These are phyloP conservation scores for Lolium rigidum DNA, from an alignment of 176 grass and related monocot genomes.

Conservation along the genomic window DNA sequence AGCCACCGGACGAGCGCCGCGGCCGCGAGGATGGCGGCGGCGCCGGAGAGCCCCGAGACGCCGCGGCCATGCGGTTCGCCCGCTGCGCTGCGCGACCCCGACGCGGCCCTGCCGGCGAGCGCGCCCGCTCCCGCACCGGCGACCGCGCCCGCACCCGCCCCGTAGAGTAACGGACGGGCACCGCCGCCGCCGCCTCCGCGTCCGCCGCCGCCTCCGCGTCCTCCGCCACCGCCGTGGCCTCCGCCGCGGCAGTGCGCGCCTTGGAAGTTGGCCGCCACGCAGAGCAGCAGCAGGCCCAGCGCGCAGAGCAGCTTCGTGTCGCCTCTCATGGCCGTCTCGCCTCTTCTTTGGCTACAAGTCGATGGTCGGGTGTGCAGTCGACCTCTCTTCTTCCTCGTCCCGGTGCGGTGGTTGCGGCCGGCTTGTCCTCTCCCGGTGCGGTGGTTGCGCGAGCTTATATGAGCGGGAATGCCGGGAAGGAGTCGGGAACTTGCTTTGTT, in stretches of 20 bases:
- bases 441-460: not conserved
- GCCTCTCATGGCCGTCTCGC: slow-evolving; percentile 23
- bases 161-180: not conserved
- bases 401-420: not conserved
- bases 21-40: not conserved
- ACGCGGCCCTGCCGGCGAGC: not conserved
- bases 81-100: not conserved
- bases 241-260: not conserved
- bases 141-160: not conserved
- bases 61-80: not conserved
- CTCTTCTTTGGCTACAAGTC: not conserved
- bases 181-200: not conserved
- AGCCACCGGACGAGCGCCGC: slow-evolving; percentile 13
- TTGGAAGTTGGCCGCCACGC: not conserved
- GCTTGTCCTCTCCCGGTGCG: not conserved
- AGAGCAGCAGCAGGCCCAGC: slow-evolving; percentile 16
- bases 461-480: not conserved
- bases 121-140: not conserved
- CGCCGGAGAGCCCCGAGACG: not conserved
- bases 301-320: slow-evolving; percentile 11
- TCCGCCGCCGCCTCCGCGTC: not conserved
- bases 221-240: not conserved
- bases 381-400: not conserved
- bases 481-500: not conserved
- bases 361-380: not conserved